Conservation (phyloP, 495 filamentous ascomycete species). For the Aspergillus hancockii region DNA sequence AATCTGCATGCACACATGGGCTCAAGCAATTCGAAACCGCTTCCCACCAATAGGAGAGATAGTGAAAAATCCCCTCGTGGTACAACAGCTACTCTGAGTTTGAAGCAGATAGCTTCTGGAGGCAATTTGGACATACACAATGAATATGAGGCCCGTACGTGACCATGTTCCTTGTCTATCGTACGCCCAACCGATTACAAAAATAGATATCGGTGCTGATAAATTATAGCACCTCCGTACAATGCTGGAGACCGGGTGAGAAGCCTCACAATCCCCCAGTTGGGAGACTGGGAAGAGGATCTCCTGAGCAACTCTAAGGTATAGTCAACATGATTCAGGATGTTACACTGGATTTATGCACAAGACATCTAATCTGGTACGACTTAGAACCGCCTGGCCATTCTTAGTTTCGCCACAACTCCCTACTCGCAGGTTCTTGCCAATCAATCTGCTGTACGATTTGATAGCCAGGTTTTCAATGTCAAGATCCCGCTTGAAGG, state of each 20-base stretch:
- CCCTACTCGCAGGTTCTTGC: constrained; percentile 55
- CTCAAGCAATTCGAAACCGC: not conserved
- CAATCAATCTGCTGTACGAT: constrained; percentile 48
- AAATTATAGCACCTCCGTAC: constrained; percentile 20
- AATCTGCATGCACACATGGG: not conserved
- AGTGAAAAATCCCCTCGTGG: not conserved
- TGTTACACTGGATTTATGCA: not conserved
- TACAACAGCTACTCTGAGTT: not conserved
- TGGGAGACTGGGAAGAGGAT: constrained; percentile 22
- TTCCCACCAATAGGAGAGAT: not conserved
- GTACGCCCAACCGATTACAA: not conserved
- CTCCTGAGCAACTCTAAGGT: constrained; percentile 27
- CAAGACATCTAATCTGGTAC: not conserved
- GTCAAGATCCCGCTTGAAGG: constrained; percentile 81
- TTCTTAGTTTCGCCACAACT: constrained; percentile 63
- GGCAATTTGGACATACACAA: not conserved
- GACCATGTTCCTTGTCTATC: constrained; percentile 5
- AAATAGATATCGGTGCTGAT: constrained; percentile 3
- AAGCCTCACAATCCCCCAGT: constrained; percentile 16
- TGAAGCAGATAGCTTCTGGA: constrained; percentile 4
- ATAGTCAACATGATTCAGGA: not conserved
- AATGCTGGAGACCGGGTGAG: constrained; percentile 17
- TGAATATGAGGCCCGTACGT: constrained; percentile 9
- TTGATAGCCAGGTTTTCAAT: constrained; percentile 79
- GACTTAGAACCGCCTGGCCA: constrained; percentile 61